Conservation (phyloP, 345 rosid species). For the Lepidium aucheri region DNA sequence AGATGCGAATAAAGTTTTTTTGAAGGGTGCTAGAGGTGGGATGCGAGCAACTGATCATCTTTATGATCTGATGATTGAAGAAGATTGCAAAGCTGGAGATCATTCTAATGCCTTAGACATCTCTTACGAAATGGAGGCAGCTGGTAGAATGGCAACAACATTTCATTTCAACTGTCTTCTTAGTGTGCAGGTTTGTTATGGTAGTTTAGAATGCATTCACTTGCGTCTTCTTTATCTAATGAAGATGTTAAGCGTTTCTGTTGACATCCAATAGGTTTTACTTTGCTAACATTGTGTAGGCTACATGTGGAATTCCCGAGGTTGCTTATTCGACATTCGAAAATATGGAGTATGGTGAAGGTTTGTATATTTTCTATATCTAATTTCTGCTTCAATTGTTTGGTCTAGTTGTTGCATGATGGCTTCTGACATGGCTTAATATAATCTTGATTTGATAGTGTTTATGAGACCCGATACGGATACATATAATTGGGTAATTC, state of each 20-base stretch:
- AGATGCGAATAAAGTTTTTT: conserved; percentile 80
- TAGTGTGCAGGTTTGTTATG: conserved; percentile 72
- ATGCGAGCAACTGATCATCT: conserved; percentile 74
- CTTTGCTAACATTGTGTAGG: conserved; percentile 39
- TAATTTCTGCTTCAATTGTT: background rate
- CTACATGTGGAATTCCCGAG: conserved; percentile 92
- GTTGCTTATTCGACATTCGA: conserved; percentile 85
- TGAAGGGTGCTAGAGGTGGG: conserved; percentile 81
- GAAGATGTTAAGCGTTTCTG: background rate
- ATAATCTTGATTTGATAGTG: conserved; percentile 36
- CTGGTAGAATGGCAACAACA: conserved; percentile 90
- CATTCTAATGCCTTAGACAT: conserved; percentile 94
- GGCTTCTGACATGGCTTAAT: background rate
- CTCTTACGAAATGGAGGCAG: conserved; percentile 93
- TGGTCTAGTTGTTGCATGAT: conserved; percentile 10
- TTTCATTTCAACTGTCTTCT: conserved; percentile 94
- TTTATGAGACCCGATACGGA: conserved; percentile 94
- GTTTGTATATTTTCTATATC: conserved; percentile 32
- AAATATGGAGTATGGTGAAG: conserved; percentile 99
- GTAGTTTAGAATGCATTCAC: background rate
- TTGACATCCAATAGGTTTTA: conserved; percentile 16
- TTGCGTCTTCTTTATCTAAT: conserved; percentile 3
- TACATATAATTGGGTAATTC: conserved; percentile 95
- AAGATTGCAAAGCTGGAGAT: conserved; percentile 89
- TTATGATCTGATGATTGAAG: conserved; percentile 77